phyloP scores from a whole-genome alignment of 1,284 basidiomycete species.

The Sanguinoderma infundibulare region DNA sequence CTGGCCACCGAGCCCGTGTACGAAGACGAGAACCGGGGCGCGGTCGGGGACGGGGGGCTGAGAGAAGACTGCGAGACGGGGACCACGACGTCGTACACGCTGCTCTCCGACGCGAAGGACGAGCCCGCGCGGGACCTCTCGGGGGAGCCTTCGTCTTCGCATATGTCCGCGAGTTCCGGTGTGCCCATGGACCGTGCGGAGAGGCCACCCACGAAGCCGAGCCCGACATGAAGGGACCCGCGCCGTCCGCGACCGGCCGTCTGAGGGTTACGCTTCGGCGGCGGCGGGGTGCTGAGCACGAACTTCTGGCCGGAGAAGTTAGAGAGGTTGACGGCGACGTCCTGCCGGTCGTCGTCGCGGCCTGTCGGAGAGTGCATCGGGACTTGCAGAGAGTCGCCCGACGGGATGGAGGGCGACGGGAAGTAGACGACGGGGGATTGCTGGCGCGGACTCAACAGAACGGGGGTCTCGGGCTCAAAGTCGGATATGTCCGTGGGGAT shows the following conservation, averaged over 20 bases:
- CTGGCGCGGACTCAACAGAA: too few relatives aligned
- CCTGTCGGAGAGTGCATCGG: not conserved
- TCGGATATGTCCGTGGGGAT: not conserved
- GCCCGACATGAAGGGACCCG: not conserved
- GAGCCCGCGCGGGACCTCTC: not conserved
- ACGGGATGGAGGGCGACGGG: not conserved
- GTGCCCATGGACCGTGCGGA: not conserved
- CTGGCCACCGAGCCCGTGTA: not conserved
- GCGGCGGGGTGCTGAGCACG: not conserved
- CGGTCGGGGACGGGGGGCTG: not conserved
- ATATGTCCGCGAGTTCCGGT: not conserved
- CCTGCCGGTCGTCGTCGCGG: not conserved
- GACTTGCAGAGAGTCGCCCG: not conserved
- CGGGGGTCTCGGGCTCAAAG: not conserved
- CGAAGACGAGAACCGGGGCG: not conserved
- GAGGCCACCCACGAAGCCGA: not conserved
- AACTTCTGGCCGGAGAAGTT: constrained; percentile 6
- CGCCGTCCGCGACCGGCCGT: not conserved
- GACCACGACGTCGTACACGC: not conserved
- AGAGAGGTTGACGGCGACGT: not conserved
- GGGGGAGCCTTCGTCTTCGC: not conserved
- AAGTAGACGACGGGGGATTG: not conserved
- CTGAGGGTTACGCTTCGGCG: not conserved
- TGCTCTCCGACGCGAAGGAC: not conserved
- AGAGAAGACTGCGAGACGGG: too few relatives aligned